These are phyloP conservation scores for Annona cherimola DNA, from an alignment of 164 flowering plant genomes.

Conservation along the genomic window DNA sequence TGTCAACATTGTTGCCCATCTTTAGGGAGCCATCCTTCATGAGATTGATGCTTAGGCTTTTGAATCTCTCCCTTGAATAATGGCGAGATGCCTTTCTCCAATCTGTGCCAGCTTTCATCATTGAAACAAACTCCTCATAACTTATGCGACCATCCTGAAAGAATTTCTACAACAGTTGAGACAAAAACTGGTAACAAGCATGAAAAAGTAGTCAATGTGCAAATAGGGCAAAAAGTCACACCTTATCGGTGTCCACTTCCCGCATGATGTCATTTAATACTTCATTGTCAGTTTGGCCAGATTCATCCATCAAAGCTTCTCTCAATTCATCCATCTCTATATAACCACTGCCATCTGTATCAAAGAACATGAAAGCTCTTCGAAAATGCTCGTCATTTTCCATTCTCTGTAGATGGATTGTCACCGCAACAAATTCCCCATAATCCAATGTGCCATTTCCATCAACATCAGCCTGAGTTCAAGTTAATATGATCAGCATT, in stretches of 20 bases:
- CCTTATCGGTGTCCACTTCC: slow-evolving; percentile 98
- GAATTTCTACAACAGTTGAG: not conserved
- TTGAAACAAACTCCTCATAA: slow-evolving; percentile 87
- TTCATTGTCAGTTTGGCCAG: slow-evolving; percentile 60
- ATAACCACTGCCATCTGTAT: slow-evolving; percentile 83
- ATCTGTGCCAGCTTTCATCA: slow-evolving; percentile 99
- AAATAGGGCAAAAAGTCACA: slow-evolving; percentile 14
- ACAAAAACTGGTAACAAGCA: not conserved
- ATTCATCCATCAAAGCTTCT: slow-evolving; percentile 69
- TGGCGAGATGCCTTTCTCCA: slow-evolving; percentile 99
- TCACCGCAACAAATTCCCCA: slow-evolving; percentile 96
- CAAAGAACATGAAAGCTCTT: slow-evolving; percentile 85
- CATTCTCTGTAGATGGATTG: slow-evolving; percentile 91
- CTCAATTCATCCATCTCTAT: slow-evolving; percentile 75
- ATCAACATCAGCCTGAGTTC: slow-evolving; percentile 89
- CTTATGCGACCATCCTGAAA: slow-evolving; percentile 84
- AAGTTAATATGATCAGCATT: not conserved
- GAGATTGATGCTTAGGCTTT: slow-evolving; percentile 85
- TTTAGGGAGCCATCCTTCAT: slow-evolving; percentile 96
- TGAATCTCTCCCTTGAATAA: slow-evolving; percentile 92
- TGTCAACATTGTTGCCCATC: slow-evolving; percentile 52
- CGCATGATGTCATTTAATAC: slow-evolving; percentile 78
- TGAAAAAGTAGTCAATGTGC: not conserved
- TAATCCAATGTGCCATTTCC: slow-evolving; percentile 93
- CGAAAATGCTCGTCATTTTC: slow-evolving; percentile 93